A percentile compares a stretch with the other conserved stretches of the same genome.
Conservation (phyloP, 2,329 filamentous ascomycete species). For the Botrytis deweyae region DNA sequence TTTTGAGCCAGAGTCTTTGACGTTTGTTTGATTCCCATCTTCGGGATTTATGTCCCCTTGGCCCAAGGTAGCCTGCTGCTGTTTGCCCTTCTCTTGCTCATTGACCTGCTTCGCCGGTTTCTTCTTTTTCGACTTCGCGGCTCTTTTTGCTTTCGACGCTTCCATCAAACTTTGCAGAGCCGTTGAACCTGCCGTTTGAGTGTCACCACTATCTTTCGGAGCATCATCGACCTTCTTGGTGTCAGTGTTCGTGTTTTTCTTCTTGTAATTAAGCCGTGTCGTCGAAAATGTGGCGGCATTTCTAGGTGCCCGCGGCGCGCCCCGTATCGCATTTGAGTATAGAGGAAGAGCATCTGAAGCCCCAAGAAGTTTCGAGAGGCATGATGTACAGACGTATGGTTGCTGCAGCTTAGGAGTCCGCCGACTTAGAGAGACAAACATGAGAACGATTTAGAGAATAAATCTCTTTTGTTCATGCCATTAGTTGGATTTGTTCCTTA, state of each 20-base stretch:
- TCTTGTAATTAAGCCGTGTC: constrained; percentile 5
- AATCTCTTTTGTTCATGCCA: constrained; percentile 8
- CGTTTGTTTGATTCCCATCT: neutral
- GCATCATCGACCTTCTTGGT: neutral
- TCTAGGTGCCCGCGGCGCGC: constrained; percentile 6
- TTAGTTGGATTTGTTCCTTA: neutral
- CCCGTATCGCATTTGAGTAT: constrained; percentile 14
- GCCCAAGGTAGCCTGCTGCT: neutral
- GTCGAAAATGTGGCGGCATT: constrained; percentile 23
- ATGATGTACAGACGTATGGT: constrained; percentile 33
- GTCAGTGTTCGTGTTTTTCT: neutral
- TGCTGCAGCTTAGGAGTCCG: constrained; percentile 27
- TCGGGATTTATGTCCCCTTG: neutral
- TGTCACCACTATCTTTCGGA: neutral
- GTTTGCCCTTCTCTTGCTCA: neutral
- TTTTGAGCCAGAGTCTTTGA: neutral
- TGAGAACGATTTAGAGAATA: constrained; percentile 17
- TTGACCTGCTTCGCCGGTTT: neutral
- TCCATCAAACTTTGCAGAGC: neutral
- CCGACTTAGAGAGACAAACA: constrained; percentile 34
- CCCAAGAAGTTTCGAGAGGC: constrained; percentile 26
- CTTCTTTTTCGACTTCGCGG: neutral
- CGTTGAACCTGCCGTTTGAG: neutral
- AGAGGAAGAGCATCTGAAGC: constrained; percentile 10
- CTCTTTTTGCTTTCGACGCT: neutral